Evolutionary conservation across 2,329 filamentous ascomycete genomes (phyloP).

Genomic region (Microdochium bolleyi): DNA sequence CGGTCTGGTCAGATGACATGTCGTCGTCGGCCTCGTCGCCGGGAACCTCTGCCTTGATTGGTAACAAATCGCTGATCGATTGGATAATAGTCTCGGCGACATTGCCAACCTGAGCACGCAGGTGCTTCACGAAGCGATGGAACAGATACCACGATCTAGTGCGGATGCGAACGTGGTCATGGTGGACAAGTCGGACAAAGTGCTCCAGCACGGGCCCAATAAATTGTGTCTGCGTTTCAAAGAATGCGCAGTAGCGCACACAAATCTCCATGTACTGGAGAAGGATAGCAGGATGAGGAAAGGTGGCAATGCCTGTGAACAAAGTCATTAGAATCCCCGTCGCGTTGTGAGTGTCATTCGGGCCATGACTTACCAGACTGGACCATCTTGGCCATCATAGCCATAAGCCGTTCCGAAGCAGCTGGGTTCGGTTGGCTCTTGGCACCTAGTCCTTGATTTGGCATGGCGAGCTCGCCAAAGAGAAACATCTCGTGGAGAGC

Average conservation of each 20-base stretch:
- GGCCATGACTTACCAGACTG: conserved; percentile 64
- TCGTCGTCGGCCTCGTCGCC: conserved; percentile 76
- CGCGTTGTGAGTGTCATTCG: not conserved
- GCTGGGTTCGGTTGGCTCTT: conserved; percentile 76
- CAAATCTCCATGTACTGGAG: conserved; percentile 98
- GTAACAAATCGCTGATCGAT: conserved; percentile 78
- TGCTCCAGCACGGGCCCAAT: conserved; percentile 85
- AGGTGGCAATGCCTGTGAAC: conserved; percentile 65
- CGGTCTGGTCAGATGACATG: conserved; percentile 89
- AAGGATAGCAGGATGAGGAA: conserved; percentile 84
- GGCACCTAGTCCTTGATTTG: conserved; percentile 74
- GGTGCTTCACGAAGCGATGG: conserved; percentile 81
- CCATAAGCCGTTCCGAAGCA: conserved; percentile 73
- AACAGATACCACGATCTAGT: conserved; percentile 96
- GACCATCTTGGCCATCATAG: conserved; percentile 95
- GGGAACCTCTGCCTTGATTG: conserved; percentile 84
- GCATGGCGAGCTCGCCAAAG: conserved; percentile 90
- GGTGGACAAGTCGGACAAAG: conserved; percentile 86
- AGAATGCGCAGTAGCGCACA: conserved; percentile 87
- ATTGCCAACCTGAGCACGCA: conserved; percentile 76
- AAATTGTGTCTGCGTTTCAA: conserved; percentile 73
- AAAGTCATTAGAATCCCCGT: conserved; percentile 12
- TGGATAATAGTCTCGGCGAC: conserved; percentile 88
- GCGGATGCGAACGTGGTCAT: conserved; percentile 78
- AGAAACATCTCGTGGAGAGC: conserved; percentile 92